Evolutionary conservation across 805 yeast genomes (phyloP), one percentile per base, ranked within the genome.

Genomic region (Candida rishiriensis): DNA sequence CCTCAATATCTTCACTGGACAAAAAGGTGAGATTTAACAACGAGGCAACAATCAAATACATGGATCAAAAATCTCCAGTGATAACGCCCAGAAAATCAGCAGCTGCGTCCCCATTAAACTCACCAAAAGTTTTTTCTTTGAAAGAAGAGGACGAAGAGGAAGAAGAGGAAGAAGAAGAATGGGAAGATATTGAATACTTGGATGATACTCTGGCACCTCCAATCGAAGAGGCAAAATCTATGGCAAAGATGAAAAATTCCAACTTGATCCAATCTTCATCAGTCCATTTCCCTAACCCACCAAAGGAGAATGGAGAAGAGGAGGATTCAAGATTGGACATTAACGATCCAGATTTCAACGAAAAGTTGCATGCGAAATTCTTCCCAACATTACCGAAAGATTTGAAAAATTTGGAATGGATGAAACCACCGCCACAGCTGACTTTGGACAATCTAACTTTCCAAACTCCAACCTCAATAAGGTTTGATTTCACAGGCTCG

Each of bases 331-430:
- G 53, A 32, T 42, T 63, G 12, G 89, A 86, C 52, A 62, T 87
- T 6, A 70, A 85, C 56, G 96, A 85, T 62, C 93, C 95, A 1
- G 73, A 83, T 10, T 90, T 90, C 60, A 75, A 81, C 52, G 81
- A 81, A 26, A 83, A 88, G 56, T 67, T 93, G 41, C 93, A 89
- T 56, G 85, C 81, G 21, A 86, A 85, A 57, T 91, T 79, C 65
- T 93, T 82, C 65, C 97, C 99, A 1, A 91, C 89, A 52, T 69
- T 93, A 40, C 96, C 97, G 2, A 79, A 72, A 39, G 96, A 93
- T 52, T 76, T 87, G 0, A 81, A 79, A 34, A 85, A 87, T 54
- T 63, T 93, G 44, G 85, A 89, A 47, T 93, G 99, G 99, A 90
- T 90, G 96, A 76, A 83, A 45, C 81, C 86, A 2, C 76, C 83